phyloP scores from a whole-genome alignment of 2,329 filamentous ascomycete species.

The Rutstroemia sydowiana region DNA sequence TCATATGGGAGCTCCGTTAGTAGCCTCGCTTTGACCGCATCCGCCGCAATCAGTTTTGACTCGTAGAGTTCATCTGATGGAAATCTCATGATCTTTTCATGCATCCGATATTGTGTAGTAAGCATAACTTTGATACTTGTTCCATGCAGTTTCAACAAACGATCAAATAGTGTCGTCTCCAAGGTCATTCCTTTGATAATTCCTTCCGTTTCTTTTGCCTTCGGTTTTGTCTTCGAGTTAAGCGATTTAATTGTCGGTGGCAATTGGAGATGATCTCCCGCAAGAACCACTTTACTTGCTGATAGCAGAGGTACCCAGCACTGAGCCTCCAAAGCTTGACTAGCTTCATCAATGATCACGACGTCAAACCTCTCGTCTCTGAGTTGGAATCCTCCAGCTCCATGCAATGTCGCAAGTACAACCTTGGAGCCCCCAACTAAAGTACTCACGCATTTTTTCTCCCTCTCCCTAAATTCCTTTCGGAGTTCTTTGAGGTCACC shows the following conservation, averaged over 20 bases:
- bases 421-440: slow-evolving; percentile 75
- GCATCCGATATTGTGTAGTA: slow-evolving; percentile 97
- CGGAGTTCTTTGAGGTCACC: slow-evolving; percentile 75
- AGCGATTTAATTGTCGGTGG: slow-evolving; percentile 89
- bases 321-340: slow-evolving; percentile 90
- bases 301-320: slow-evolving; percentile 88
- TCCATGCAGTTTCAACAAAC: slow-evolving; percentile 76
- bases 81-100: slow-evolving; percentile 90
- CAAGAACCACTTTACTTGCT: slow-evolving; percentile 78
- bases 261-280: slow-evolving; percentile 89
- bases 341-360: slow-evolving; percentile 92
- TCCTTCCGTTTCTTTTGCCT: slow-evolving; percentile 31
- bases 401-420: slow-evolving; percentile 86
- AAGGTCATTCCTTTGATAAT: slow-evolving; percentile 53
- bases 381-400: slow-evolving; percentile 78
- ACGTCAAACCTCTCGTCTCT: slow-evolving; percentile 80
- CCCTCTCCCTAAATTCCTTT: slow-evolving; percentile 81
- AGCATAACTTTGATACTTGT: slow-evolving; percentile 84
- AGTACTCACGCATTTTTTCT: slow-evolving; percentile 70
- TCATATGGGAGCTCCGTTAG: slow-evolving; percentile 72
- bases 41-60: slow-evolving; percentile 70
- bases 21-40: slow-evolving; percentile 66
- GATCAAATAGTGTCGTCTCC: slow-evolving; percentile 89
- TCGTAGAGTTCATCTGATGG: slow-evolving; percentile 87
- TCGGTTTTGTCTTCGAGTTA: slow-evolving; percentile 40